phyloP scores from a whole-genome alignment of 345 rosid genomes.

The Acer negundo region DNA sequence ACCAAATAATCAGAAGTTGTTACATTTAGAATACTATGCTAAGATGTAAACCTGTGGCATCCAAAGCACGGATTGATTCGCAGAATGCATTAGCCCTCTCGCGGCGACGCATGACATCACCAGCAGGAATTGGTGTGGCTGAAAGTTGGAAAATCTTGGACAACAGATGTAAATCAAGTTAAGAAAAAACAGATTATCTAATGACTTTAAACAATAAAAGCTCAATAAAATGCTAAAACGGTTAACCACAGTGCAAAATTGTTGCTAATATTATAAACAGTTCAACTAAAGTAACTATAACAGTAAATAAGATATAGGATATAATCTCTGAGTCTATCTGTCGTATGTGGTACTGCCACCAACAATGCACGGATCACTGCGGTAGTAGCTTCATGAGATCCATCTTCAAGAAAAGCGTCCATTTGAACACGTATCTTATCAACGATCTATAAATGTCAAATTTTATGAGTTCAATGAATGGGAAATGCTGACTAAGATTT shows the following conservation, averaged over 20 bases:
- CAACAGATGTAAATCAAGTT: conserved; percentile 61
- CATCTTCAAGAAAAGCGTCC: conserved; percentile 99
- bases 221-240: not conserved
- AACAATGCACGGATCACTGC: conserved; percentile 88
- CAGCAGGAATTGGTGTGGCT: conserved; percentile 54
- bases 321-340: conserved; percentile 88
- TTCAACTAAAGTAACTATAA: not conserved
- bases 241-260: conserved; percentile 6
- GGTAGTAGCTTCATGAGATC: conserved; percentile 91
- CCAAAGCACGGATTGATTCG: conserved; percentile 94
- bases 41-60: conserved; percentile 77
- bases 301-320: conserved; percentile 45
- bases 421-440: conserved; percentile 97
- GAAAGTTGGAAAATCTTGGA: conserved; percentile 91
- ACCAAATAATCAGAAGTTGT: not conserved
- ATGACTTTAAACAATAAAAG: not conserved
- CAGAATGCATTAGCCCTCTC: conserved; percentile 90
- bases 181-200: conserved; percentile 36
- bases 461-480: conserved; percentile 18
- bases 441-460: conserved; percentile 65
- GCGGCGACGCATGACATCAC: conserved; percentile 67
- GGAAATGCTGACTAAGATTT: conserved; percentile 7
- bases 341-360: conserved; percentile 90
- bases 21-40: not conserved
- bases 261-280: conserved; percentile 2